Conservation (phyloP, 2,329 filamentous ascomycete genomes). For the Talaromyces sp. region DNA sequence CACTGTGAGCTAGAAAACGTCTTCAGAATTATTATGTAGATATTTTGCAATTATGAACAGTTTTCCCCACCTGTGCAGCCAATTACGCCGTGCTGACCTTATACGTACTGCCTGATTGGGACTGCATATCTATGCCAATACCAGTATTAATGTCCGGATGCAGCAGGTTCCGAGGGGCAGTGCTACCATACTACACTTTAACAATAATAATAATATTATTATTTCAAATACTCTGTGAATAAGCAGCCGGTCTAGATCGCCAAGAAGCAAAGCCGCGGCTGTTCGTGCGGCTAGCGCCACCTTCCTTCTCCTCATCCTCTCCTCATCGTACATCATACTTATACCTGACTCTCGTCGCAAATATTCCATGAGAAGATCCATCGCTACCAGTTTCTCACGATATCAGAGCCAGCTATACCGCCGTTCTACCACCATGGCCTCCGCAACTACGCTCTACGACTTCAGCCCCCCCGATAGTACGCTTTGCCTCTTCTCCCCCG, state of each 20-base stretch:
- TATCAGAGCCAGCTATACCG: neutral
- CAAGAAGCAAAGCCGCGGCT: neutral
- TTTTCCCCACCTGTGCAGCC: neutral
- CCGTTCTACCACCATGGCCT: slow-evolving; percentile 45
- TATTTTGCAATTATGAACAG: neutral
- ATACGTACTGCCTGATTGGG: neutral
- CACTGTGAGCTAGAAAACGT: neutral
- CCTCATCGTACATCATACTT: neutral
- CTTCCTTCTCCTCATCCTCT: neutral
- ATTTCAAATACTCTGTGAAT: neutral
- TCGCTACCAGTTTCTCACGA: neutral
- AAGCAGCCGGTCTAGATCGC: neutral
- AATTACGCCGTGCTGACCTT: neutral
- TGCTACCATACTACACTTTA: neutral
- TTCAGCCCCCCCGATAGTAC: slow-evolving; percentile 57
- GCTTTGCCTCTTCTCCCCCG: neutral
- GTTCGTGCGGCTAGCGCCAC: neutral
- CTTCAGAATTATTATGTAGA: neutral
- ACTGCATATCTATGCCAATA: neutral
- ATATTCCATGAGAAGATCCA: neutral
- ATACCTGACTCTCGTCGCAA: neutral
- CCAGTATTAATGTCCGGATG: neutral
- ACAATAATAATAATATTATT: too few relatives aligned
- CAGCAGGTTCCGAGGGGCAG: neutral
- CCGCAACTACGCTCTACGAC: slow-evolving; percentile 56